Evolutionary conservation across 192 early-diverging fungal species (phyloP).

Genomic region (Piromyces finnis): DNA sequence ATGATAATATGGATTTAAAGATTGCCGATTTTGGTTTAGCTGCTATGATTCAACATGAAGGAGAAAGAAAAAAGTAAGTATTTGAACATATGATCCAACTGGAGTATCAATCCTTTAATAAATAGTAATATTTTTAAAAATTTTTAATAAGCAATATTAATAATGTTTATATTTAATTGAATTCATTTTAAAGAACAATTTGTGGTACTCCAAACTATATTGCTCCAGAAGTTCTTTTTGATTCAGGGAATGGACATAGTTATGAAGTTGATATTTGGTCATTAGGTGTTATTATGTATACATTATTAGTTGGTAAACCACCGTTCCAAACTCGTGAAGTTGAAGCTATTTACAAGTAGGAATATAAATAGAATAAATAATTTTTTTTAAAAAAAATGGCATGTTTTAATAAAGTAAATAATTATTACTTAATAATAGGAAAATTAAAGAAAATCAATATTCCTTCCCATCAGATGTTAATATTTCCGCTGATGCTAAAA

Average conservation of each 20-base stretch:
- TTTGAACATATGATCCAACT: too few relatives aligned
- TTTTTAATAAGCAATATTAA: too few relatives aligned
- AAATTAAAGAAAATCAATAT: slow-evolving; percentile 47
- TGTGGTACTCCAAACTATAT: slow-evolving; percentile 96
- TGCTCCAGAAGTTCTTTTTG: slow-evolving; percentile 85
- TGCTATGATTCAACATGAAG: slow-evolving; percentile 50
- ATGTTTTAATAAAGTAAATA: too few relatives aligned
- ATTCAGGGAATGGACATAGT: slow-evolving; percentile 60
- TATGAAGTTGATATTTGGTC: slow-evolving; percentile 94
- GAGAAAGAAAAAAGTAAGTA: slow-evolving; percentile 76
- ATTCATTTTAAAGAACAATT: too few relatives aligned
- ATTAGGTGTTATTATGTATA: slow-evolving; percentile 77
- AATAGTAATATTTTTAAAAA: too few relatives aligned
- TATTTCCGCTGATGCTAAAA: slow-evolving; percentile 39
- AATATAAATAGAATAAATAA: background rate
- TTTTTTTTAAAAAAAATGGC: too few relatives aligned
- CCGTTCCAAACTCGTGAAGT: slow-evolving; percentile 76
- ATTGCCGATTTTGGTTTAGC: slow-evolving; percentile 95
- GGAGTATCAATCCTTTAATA: too few relatives aligned
- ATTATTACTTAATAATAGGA: too few relatives aligned
- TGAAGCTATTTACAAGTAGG: slow-evolving; percentile 56
- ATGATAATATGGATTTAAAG: slow-evolving; percentile 62
- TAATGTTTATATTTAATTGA: too few relatives aligned
- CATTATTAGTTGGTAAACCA: slow-evolving; percentile 68
- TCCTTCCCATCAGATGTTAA: slow-evolving; percentile 47